Conservation (phyloP, 805 yeast species). For the Sugiyamaella boreocaroliniensis region DNA sequence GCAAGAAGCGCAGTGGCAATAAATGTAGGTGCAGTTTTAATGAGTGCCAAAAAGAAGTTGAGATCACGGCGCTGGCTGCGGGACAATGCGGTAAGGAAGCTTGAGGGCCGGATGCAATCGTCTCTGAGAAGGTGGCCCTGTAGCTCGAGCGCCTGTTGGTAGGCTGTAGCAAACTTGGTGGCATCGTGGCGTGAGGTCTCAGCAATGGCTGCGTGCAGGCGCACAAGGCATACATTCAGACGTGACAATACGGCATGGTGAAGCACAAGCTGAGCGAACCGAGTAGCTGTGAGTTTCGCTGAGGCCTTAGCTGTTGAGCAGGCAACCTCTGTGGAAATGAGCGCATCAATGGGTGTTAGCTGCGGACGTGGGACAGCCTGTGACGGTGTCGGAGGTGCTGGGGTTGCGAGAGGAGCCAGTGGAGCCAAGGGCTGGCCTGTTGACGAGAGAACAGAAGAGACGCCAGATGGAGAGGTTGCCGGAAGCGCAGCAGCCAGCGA, state of each 20-base stretch:
- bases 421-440: neutral
- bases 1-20: constrained; percentile 25
- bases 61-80: constrained; percentile 27
- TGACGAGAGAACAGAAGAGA: neutral
- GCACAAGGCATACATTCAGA: constrained; percentile 11
- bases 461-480: neutral
- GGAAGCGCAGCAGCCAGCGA: neutral
- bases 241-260: constrained; percentile 17
- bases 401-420: neutral
- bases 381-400: neutral
- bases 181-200: constrained; percentile 14
- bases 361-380: neutral
- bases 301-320: constrained; percentile 5
- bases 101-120: constrained; percentile 3
- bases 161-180: constrained; percentile 14
- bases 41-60: constrained; percentile 29
- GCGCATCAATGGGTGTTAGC: constrained; percentile 7
- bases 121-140: constrained; percentile 12
- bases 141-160: constrained; percentile 17
- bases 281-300: constrained; percentile 11
- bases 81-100: constrained; percentile 13
- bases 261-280: constrained; percentile 13
- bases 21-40: constrained; percentile 32
- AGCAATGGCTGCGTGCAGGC: constrained; percentile 8
- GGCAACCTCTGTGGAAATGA: constrained; percentile 13